Base-by-base conservation (phyloP, 2,329 filamentous ascomycete genomes). In the Colletotrichum acutatum region DNA sequence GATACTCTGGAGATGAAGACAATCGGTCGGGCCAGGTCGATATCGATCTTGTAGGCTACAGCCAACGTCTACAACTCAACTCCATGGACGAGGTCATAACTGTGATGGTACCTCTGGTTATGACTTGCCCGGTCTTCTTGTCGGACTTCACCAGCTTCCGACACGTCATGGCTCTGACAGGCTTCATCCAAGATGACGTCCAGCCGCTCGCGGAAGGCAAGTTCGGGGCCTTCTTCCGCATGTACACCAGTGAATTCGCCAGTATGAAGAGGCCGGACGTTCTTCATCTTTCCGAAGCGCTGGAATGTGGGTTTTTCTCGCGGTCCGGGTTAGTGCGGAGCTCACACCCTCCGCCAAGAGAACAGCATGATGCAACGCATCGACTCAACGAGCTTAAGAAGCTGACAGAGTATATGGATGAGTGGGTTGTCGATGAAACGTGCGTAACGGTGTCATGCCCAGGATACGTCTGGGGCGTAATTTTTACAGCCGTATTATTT, bases 31-130 rank as follows among this genome's bases (percentile, higher is more conserved):
- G 42, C 1, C n/a, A 32, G 8, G 19, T 24, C 32, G 2, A 42
- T 22, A 42, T 28, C 22, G 57, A 57, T 14, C 37, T 61, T 8
- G 32, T 7, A 7, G n/a, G 28, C 2, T 24, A 6, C 16, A 32
- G 30, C 19, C 16, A 59, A 2, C 6, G 16, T 22, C 6, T 61
- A 3, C 28, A 14, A 9, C 68, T 72, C 12, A 16, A n/a, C 12
- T 22, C 37, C n/a, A 74, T 76, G 75, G 70, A 63, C 42, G 72
- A 76, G 4, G 66, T 74, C 61, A 60, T 76, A 22, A 68, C 75
- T n/a, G 59, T 73, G 56, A 76, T 76, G 74, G 66, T 76, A 4
- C 69, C 75, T 19, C 52, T 77, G 7, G 37, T 57, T 1, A 34
- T 62, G 6, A 74, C 75, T 3, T 74, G 60, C 32, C 75, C 76